phyloP scores from a whole-genome alignment of 2,329 filamentous ascomycete species.

The Colletotrichum gloeosporioides region DNA sequence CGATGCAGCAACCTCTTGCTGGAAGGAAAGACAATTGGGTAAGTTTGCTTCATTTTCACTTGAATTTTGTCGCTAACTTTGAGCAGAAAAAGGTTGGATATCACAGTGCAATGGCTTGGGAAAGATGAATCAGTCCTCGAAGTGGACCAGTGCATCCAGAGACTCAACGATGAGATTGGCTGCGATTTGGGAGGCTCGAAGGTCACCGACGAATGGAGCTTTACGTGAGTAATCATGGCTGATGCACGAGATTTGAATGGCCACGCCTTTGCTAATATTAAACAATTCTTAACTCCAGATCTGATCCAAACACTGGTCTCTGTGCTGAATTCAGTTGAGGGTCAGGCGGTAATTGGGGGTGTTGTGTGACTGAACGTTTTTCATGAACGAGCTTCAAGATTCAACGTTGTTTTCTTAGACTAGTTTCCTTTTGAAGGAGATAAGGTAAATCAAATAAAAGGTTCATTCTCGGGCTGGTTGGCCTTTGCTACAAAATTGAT shows the following conservation, averaged over 20 bases:
- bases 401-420: neutral
- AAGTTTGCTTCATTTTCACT: neutral
- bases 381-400: neutral
- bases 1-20: neutral
- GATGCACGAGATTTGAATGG: no score
- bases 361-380: neutral
- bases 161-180: neutral
- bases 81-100: neutral
- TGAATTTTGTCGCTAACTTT: neutral
- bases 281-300: neutral
- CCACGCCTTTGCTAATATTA: neutral
- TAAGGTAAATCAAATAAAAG: neutral
- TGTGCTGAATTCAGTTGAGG: neutral
- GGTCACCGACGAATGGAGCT: neutral
- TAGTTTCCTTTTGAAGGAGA: neutral
- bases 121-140: neutral
- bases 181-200: neutral
- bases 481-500: fast-evolving
- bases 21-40: neutral
- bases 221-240: neutral
- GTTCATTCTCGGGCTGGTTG: fast-evolving
- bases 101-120: neutral
- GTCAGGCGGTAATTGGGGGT: fast-evolving
- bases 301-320: neutral
- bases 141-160: neutral